Evolutionary conservation across 352 stramenopile genomes (phyloP).

Genomic region (Phytophthora sansomeana): DNA sequence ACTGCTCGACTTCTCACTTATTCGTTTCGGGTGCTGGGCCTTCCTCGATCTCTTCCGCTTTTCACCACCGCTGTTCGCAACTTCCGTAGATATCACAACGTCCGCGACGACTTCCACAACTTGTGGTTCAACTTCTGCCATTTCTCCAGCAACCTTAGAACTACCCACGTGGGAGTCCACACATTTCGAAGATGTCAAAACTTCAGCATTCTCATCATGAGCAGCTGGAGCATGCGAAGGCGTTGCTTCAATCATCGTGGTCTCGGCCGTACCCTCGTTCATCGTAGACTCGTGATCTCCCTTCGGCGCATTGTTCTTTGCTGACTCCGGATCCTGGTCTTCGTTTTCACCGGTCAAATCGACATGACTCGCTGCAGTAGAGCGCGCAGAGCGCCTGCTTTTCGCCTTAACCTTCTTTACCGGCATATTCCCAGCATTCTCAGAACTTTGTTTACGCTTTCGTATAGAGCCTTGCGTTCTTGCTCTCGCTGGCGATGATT

Average conservation of each 20-base stretch:
- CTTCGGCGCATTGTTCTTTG: not conserved
- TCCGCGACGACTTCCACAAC: conserved; percentile 16
- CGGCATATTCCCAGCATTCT: conserved; percentile 25
- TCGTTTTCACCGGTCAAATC: conserved; percentile 39
- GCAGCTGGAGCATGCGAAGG: not conserved
- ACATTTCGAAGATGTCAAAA: not conserved
- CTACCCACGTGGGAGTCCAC: not conserved
- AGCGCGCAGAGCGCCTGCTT: conserved; percentile 21
- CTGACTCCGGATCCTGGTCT: not conserved
- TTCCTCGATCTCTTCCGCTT: conserved; percentile 9
- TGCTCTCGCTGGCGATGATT: conserved; percentile 19
- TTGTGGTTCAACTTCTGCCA: conserved; percentile 10
- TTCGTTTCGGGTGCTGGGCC: conserved; percentile 1
- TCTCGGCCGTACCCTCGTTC: conserved; percentile 4
- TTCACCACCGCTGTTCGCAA: conserved; percentile 7
- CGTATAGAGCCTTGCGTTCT: conserved; percentile 19
- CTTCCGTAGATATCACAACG: conserved; percentile 13
- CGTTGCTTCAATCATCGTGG: not conserved
- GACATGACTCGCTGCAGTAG: conserved; percentile 27
- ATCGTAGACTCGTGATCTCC: not conserved
- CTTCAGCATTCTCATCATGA: conserved; percentile 6
- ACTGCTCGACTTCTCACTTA: conserved; percentile 17
- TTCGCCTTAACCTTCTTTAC: conserved; percentile 46
- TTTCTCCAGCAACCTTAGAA: not conserved
- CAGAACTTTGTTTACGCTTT: conserved; percentile 53